Percentiles rank a stretch among this genome's conserved stretches.
phyloP scores from a whole-genome alignment of 805 yeast species.

The Barnettozyma botsteinii region DNA sequence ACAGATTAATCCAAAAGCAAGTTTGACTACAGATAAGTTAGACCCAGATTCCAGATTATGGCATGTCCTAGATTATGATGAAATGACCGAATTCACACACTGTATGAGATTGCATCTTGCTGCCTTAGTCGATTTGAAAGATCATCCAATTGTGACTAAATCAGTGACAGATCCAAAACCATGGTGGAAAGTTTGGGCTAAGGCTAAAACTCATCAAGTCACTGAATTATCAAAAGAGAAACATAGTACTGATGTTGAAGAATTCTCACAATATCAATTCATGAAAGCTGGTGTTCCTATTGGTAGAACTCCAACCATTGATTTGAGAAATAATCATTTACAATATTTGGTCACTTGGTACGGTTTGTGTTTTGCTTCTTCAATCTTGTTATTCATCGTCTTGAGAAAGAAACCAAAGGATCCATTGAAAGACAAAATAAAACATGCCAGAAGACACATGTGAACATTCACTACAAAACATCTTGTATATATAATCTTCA shows the following conservation, averaged over 20 bases:
- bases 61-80: slow-evolving; percentile 74
- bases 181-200: slow-evolving; percentile 27
- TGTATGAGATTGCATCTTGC: slow-evolving; percentile 74
- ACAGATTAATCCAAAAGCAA: slow-evolving; percentile 55
- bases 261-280: slow-evolving; percentile 52
- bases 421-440: slow-evolving; percentile 41
- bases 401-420: slow-evolving; percentile 38
- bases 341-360: slow-evolving; percentile 96
- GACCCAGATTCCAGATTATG: slow-evolving; percentile 63
- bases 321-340: slow-evolving; percentile 80
- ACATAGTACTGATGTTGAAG: slow-evolving; percentile 23
- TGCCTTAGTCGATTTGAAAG: slow-evolving; percentile 59
- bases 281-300: slow-evolving; percentile 83
- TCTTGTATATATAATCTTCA: neutral
- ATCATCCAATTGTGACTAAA: slow-evolving; percentile 47
- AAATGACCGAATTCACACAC: slow-evolving; percentile 66
- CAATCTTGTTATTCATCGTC: slow-evolving; percentile 56
- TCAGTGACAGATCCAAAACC: slow-evolving; percentile 21
- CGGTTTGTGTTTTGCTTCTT: slow-evolving; percentile 70
- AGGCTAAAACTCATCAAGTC: slow-evolving; percentile 9
- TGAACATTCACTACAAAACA: slow-evolving; percentile 11
- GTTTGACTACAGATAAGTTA: slow-evolving; percentile 63
- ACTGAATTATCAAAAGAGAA: slow-evolving; percentile 4
- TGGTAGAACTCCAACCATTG: slow-evolving; percentile 77
- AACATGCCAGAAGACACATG: slow-evolving; percentile 41